Base-by-base conservation (phyloP, 345 rosid genomes). In the Carallia brachiata region DNA sequence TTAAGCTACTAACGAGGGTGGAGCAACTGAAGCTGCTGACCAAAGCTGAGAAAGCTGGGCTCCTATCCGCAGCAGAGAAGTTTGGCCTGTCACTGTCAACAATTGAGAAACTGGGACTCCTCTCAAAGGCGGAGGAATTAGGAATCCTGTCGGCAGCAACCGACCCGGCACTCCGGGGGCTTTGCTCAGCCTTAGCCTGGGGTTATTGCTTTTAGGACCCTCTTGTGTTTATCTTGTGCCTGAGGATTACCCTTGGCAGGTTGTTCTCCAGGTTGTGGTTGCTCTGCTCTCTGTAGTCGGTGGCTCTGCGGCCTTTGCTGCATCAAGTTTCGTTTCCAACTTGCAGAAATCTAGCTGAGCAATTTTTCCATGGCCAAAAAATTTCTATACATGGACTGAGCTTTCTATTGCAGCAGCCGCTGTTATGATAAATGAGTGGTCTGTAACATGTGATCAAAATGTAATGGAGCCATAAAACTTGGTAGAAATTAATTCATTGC, bases 271-370 rank as follows among this genome's bases (percentile, higher is more conserved):
- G 84, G 75, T 73, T 58, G 73, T 73, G 0, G 86, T 91, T 55
- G 90, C 93, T 74, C 52, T 87, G n/a, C 69, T 75, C 34, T 81
- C 80, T 67, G 79, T 91, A 13, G 78, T 84, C 36, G 97, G 92
- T 65, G 97, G 96, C 19, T 88, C 96, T 62, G 97, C 96, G 13
- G 96, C 98, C 62, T 91, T 91, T 61, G 97, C 93, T 54, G 95
- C 96, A 5, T 84, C 96, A 0, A 86, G 75, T 74, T 78, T 94
- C 73, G 97, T 88, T 62, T 86, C 92, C 47, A 87, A 87, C 80
- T 79, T 90, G 87, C 99, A 91, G 82, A 91, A 85, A 76, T 56
- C 31, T 10, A 9, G 2, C 60, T 56, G 32, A 9, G 31, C 3
- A 13, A 56, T 44, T 44, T 44, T 13, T 13, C 50, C 13, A 44